These are phyloP conservation scores for Volvox carteri DNA, from an alignment of 163 green algal genomes.

Conservation along the genomic window DNA sequence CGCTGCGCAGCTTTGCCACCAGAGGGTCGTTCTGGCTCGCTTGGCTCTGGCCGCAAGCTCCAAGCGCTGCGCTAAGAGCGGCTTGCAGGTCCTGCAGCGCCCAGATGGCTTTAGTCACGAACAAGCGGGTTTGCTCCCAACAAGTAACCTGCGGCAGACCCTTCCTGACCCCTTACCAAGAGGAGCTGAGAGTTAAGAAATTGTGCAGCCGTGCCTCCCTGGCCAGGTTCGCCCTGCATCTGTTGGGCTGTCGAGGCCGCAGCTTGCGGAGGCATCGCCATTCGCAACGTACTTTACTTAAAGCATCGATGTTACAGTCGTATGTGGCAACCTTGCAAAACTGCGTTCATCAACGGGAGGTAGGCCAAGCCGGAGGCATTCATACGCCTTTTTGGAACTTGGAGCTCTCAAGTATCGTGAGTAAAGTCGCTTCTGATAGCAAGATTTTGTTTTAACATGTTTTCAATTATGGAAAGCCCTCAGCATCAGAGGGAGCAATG, in stretches of 20 bases:
- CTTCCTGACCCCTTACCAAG: not conserved
- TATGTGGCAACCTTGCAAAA: too few relatives aligned
- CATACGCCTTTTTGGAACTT: too few relatives aligned
- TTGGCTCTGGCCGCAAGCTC: conserved; percentile 15
- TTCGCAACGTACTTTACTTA: too few relatives aligned
- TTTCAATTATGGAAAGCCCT: too few relatives aligned
- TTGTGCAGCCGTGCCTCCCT: not conserved
- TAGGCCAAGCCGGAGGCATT: too few relatives aligned
- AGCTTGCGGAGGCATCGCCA: not conserved
- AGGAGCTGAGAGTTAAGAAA: conserved; percentile 26
- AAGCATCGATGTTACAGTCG: too few relatives aligned
- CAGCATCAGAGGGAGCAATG: too few relatives aligned
- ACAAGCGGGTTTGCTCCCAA: not conserved
- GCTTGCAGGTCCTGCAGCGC: conserved; percentile 32
- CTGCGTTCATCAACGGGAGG: too few relatives aligned
- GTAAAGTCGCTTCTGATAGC: too few relatives aligned
- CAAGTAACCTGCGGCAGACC: not conserved
- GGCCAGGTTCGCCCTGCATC: not conserved
- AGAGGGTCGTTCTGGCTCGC: conserved; percentile 31
- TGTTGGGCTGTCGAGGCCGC: not conserved
- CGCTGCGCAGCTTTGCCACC: conserved; percentile 14
- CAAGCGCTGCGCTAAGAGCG: conserved; percentile 1
- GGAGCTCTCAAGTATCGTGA: too few relatives aligned
- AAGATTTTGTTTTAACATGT: too few relatives aligned
- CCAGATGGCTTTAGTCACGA: not conserved